A percentile compares a stretch with the other conserved stretches of the same genome.
Evolutionary conservation across 1,139 yeast species (phyloP).

Genomic region (Meyerozyma smithsonii): DNA sequence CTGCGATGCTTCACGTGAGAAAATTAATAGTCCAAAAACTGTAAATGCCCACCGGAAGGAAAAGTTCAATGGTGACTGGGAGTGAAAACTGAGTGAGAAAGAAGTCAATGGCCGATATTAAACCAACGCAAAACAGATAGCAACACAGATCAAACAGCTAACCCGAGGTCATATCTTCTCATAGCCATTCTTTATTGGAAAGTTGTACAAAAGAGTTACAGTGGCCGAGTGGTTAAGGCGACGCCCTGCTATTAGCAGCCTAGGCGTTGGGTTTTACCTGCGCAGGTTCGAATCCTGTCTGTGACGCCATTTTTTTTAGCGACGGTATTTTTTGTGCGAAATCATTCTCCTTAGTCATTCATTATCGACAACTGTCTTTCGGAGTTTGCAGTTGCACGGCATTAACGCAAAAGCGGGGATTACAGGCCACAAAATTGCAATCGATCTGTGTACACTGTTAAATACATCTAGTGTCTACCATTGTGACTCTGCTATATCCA

Average conservation of each 20-base stretch:
- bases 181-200: background rate
- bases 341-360: background rate
- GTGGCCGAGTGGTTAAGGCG: constrained; percentile 27
- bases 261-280: constrained; percentile 80
- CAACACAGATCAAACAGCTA: background rate
- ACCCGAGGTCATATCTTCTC: background rate
- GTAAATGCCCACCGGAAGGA: background rate
- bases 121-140: background rate
- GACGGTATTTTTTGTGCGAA: background rate
- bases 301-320: constrained; percentile 52
- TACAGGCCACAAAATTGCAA: background rate
- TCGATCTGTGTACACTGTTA: background rate
- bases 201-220: constrained; percentile 10
- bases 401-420: background rate
- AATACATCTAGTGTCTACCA: too few relatives aligned
- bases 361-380: background rate
- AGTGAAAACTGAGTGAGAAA: too few relatives aligned
- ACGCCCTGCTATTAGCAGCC: constrained; percentile 31
- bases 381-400: background rate
- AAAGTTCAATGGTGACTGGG: background rate
- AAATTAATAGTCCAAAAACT: background rate
- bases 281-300: constrained; percentile 91
- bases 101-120: background rate
- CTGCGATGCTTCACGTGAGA: constrained; percentile 3
- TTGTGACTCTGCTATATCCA: too few relatives aligned